Conservation (phyloP, 1,284 basidiomycete species). For the Pseudozyma hubeiensis region DNA sequence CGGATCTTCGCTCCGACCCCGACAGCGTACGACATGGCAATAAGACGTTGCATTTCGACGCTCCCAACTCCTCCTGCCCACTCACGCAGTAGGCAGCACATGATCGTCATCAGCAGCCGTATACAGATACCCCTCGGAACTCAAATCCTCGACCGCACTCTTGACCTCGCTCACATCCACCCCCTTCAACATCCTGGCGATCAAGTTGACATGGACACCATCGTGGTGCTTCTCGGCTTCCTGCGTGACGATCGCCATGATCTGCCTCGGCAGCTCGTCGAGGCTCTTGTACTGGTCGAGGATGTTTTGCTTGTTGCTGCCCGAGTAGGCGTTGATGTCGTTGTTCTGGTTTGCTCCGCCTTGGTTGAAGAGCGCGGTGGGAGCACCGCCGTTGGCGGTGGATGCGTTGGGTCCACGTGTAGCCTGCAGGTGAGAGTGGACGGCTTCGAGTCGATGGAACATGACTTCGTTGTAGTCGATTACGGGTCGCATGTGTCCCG, state of each 20-base stretch:
- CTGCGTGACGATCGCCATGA: constrained; percentile 49
- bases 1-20: no score
- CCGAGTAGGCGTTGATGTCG: constrained; percentile 50
- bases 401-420: constrained; percentile 33
- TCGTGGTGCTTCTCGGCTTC: constrained; percentile 55
- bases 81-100: constrained; percentile 56
- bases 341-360: constrained; percentile 15
- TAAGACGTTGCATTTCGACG: no score
- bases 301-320: constrained; percentile 29
- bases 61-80: background rate
- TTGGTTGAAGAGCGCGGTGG: constrained; percentile 8
- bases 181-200: constrained; percentile 46
- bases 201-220: constrained; percentile 51
- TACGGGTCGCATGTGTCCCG: constrained; percentile 70
- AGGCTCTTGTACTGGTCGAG: constrained; percentile 46
- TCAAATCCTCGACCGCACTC: constrained; percentile 56
- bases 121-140: constrained; percentile 60
- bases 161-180: constrained; percentile 48
- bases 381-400: constrained; percentile 13
- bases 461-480: constrained; percentile 83
- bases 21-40: no score
- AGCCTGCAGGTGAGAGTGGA: constrained; percentile 69
- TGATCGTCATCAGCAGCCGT: constrained; percentile 62
- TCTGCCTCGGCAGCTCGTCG: constrained; percentile 40
- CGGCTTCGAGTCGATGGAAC: constrained; percentile 79